Evolutionary conservation across 208 protist genomes (phyloP).

Genomic region (Vickermania ingenoplastis): DNA sequence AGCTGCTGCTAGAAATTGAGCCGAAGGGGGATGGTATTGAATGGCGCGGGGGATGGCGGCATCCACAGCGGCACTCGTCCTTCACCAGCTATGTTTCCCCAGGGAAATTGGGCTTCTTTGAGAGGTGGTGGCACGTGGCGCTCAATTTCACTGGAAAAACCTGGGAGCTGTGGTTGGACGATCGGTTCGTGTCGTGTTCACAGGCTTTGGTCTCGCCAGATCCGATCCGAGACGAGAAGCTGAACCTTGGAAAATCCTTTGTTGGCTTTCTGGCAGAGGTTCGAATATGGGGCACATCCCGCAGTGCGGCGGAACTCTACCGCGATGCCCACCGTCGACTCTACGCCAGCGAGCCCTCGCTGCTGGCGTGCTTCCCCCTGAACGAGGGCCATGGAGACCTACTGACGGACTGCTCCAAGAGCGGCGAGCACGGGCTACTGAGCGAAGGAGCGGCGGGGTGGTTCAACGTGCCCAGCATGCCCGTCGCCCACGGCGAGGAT

Average conservation of each 20-base stretch:
- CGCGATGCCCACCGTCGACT: slow-evolving; percentile 62
- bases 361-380: slow-evolving; percentile 75
- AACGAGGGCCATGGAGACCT: slow-evolving; percentile 69
- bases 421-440: slow-evolving; percentile 49
- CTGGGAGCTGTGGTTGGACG: slow-evolving; percentile 80
- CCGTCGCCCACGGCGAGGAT: slow-evolving; percentile 16
- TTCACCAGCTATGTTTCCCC: slow-evolving; percentile 50
- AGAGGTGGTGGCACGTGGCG: slow-evolving; percentile 85
- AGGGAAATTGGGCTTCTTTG: slow-evolving; percentile 26
- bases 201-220: slow-evolving; percentile 46
- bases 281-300: slow-evolving; percentile 61
- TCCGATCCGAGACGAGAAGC: slow-evolving; percentile 48
- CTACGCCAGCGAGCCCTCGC: slow-evolving; percentile 30
- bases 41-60: slow-evolving; percentile 71
- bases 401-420: slow-evolving; percentile 54
- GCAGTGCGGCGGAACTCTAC: slow-evolving; percentile 42
- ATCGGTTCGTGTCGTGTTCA: slow-evolving; percentile 29
- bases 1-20: slow-evolving; percentile 74
- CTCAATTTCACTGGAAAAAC: slow-evolving; percentile 76
- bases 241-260: slow-evolving; percentile 64
- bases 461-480: slow-evolving; percentile 39
- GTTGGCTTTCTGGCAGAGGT: slow-evolving; percentile 75
- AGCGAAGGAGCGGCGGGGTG: slow-evolving; percentile 34
- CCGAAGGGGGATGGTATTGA: slow-evolving; percentile 50
- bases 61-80: slow-evolving; percentile 64